Evolutionary conservation across 768 basidiomycete species (phyloP).

Genomic region (Pisolithus tinctorius): DNA sequence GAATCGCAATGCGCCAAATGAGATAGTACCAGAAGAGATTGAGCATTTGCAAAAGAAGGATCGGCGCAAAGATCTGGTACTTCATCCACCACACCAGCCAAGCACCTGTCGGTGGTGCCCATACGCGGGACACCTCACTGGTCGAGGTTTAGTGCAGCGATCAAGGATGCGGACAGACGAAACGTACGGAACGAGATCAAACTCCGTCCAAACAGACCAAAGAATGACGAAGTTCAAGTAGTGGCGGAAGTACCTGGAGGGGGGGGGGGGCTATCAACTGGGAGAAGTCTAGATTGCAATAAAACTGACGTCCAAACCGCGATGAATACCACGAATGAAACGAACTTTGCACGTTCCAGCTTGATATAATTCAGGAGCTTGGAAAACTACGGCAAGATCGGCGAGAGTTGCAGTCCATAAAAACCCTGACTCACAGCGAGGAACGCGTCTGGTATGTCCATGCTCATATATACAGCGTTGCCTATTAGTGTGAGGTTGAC

Average conservation of each 20-base stretch:
- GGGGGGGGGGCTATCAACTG: not conserved
- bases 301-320: conserved; percentile 71
- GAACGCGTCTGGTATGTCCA: conserved; percentile 92
- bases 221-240: conserved; percentile 84
- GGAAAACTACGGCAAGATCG: conserved; percentile 45
- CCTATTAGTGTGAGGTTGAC: conserved; percentile 83
- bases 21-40: conserved; percentile 94
- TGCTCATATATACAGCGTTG: conserved; percentile 88
- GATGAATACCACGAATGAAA: conserved; percentile 61
- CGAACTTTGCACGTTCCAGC: conserved; percentile 53
- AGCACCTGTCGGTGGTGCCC: conserved; percentile 54
- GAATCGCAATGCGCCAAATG: conserved; percentile 67
- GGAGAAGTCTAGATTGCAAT: not conserved
- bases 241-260: conserved; percentile 82
- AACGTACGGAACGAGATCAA: conserved; percentile 67
- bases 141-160: not conserved
- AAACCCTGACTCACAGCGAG: conserved; percentile 55
- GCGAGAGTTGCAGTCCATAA: not conserved
- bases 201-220: conserved; percentile 81
- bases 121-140: conserved; percentile 51
- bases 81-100: conserved; percentile 77
- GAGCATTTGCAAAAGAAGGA: conserved; percentile 70
- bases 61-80: conserved; percentile 71
- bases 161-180: not conserved
- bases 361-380: conserved; percentile 88